Evolutionary conservation across 2,329 filamentous ascomycete genomes (phyloP), one percentile per base, ranked within the genome.

Genomic region (Colletotrichum cereale): DNA sequence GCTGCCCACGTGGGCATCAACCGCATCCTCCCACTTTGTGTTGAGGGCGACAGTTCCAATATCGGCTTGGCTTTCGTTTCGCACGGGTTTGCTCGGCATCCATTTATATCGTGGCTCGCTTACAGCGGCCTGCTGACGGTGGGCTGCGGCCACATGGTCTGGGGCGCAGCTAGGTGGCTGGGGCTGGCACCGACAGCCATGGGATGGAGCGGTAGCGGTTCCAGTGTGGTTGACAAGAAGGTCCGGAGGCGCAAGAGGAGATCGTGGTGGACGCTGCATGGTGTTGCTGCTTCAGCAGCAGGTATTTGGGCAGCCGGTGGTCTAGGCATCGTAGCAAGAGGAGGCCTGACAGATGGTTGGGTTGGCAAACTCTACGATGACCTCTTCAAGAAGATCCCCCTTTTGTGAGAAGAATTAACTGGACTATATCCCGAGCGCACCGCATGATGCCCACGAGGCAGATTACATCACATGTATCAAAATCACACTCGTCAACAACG

Each of bases 21-120:
- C 80, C 89, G 96, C 42, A 82, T 90, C 3, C 84, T 97, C 34
- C 96, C 96, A 2, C 81, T 95, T 42, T 84, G 89, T 36, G 88
- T 94, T 55, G 93, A 97, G 65, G 95, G 95, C 8, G 94, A 95
- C 71, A 95, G 91, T 77, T 93, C 93, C n/a, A 92, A 96, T 65
- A 91, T 98, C 50, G 93, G 93, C 0, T 84, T 98, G 16, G 91
- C 90, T 16, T 98, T 93, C 79, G 91, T 98, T 10, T 90, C 91
- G 16, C 95, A 98, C 81, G 94, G 93, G 3, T 96, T 98, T 78
- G 90, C 92, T 38, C 87, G 89, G 18, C 91, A 93, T 76, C 90
- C 91, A 0, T 75, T 86, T 2, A 79, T 92, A 11, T 89, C 92
- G n/a, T 92, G 90, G 79, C 75, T 87, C 1, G 91, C 92, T 1